Evolutionary conservation across 345 rosid genomes (phyloP).

Genomic region (Ricinus communis): DNA sequence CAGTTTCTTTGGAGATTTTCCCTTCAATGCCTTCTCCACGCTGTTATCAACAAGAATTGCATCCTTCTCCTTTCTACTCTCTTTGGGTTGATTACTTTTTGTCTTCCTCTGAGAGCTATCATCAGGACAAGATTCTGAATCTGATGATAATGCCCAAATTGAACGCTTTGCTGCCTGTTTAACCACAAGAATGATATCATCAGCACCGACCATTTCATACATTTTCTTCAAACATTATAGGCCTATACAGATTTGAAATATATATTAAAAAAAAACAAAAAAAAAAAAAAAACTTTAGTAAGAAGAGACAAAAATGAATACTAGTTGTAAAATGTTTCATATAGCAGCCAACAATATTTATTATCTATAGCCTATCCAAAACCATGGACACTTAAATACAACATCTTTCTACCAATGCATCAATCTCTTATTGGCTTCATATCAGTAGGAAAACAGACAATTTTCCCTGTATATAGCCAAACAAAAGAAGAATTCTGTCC

Average conservation of each 20-base stretch:
- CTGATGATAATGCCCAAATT: constrained; percentile 60
- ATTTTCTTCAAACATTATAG: not conserved
- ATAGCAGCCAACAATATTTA: not conserved
- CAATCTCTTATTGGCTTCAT: too few species aligned
- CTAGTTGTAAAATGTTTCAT: not conserved
- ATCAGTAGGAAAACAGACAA: too few species aligned
- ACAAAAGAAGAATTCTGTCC: too few species aligned
- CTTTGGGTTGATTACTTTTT: constrained; percentile 23
- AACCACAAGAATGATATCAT: constrained; percentile 21
- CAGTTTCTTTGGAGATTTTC: constrained; percentile 47
- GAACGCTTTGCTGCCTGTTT: constrained; percentile 45
- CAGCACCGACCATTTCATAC: not conserved
- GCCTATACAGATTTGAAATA: too few species aligned
- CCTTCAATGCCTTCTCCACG: constrained; percentile 44
- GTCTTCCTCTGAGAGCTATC: constrained; percentile 25
- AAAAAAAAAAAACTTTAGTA: too few species aligned
- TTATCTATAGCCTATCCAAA: not conserved
- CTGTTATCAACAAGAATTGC: constrained; percentile 22
- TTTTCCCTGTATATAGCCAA: too few species aligned
- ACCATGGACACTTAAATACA: not conserved
- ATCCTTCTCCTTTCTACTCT: constrained; percentile 41
- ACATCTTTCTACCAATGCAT: not conserved
- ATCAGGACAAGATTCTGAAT: constrained; percentile 63
- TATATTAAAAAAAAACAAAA: too few species aligned
- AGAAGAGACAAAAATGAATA: too few species aligned